Conservation (phyloP, 2,329 filamentous ascomycete species). For the Diplocarpon rosae region DNA sequence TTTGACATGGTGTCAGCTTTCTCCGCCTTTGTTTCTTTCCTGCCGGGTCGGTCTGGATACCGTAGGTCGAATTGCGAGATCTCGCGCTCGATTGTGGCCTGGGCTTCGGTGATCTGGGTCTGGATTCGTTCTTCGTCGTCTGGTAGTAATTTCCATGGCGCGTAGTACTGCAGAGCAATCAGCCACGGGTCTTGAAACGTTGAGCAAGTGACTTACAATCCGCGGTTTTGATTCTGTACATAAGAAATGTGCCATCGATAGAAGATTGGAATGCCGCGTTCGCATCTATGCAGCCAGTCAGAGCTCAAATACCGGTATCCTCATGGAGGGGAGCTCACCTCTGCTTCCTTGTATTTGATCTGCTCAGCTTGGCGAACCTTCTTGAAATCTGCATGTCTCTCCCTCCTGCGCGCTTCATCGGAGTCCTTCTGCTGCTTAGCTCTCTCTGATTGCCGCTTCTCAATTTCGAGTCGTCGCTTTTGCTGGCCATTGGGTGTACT, state of each 20-base stretch:
- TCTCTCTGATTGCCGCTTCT: constrained; percentile 69
- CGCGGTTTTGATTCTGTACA: constrained; percentile 60
- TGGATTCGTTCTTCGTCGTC: constrained; percentile 62
- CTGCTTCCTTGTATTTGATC: constrained; percentile 61
- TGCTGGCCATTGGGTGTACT: constrained; percentile 50
- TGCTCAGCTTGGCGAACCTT: constrained; percentile 57
- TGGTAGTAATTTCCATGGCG: constrained; percentile 64
- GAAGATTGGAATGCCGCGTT: constrained; percentile 60
- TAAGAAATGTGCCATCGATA: constrained; percentile 62
- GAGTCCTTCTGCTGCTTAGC: constrained; percentile 61
- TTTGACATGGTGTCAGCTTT: constrained; percentile 25
- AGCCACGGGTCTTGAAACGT: constrained; percentile 1
- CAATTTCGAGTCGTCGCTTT: constrained; percentile 67
- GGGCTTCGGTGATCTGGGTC: constrained; percentile 55
- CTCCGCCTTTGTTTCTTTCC: constrained; percentile 13
- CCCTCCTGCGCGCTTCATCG: constrained; percentile 54
- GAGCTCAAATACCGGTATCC: not conserved
- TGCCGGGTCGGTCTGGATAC: constrained; percentile 26
- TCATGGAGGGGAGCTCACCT: constrained; percentile 42
- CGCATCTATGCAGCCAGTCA: constrained; percentile 35
- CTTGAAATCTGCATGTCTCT: constrained; percentile 52
- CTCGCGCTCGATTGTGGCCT: constrained; percentile 55
- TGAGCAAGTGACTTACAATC: constrained; percentile 47
- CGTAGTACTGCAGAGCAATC: constrained; percentile 57
- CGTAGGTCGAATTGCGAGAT: constrained; percentile 46